Percentiles rank a stretch among this genome's conserved stretches.
Conservation (phyloP, 352 stramenopile genomes). For the Phytophthora ohioensis region DNA sequence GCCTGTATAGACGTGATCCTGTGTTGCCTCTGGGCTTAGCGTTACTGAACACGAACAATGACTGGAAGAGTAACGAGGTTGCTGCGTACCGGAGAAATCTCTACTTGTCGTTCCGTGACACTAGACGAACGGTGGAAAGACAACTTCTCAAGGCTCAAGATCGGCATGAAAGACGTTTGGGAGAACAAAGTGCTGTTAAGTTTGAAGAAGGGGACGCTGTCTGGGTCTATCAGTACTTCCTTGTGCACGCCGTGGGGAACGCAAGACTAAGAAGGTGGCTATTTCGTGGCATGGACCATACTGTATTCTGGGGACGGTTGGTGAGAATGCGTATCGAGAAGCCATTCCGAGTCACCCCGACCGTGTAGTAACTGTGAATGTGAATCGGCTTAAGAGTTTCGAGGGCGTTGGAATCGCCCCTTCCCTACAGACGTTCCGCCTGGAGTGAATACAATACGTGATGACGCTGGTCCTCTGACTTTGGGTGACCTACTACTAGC, state of each 20-base stretch:
- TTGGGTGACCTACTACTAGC: not conserved
- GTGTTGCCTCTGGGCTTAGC: not conserved
- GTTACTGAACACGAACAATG: not conserved
- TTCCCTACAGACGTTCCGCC: not conserved
- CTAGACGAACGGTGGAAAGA: not conserved
- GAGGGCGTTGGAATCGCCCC: not conserved
- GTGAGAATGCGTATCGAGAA: too few relatives aligned
- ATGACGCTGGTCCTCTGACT: not conserved
- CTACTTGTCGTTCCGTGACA: not conserved
- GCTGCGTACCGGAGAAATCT: not conserved
- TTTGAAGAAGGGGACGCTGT: not conserved
- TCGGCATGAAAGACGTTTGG: not conserved
- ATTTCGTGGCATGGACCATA: too few relatives aligned
- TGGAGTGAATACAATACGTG: not conserved
- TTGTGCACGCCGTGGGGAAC: not conserved
- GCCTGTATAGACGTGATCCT: not conserved
- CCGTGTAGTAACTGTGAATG: not conserved
- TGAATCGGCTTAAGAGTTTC: not conserved
- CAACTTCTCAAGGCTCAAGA: not conserved
- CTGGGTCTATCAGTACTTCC: not conserved
- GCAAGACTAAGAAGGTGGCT: not conserved
- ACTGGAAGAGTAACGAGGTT: conserved; percentile 1
- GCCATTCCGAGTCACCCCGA: not conserved
- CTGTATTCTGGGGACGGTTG: too few relatives aligned
- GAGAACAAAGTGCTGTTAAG: not conserved